These are phyloP conservation scores for Linum tenue DNA, from an alignment of 345 rosid genomes.

Conservation along the genomic window DNA sequence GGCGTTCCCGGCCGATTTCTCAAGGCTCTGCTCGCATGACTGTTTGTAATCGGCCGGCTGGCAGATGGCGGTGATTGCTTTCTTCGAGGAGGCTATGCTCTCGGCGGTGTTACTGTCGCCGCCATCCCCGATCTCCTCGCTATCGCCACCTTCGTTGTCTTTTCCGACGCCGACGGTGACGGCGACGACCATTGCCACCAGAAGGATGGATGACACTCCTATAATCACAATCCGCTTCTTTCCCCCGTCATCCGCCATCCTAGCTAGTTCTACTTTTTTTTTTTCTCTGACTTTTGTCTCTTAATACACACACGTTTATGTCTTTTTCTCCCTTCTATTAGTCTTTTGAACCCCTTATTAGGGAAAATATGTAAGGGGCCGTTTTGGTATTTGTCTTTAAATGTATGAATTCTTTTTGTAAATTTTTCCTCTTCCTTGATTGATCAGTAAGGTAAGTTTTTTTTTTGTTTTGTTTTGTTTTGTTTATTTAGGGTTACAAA, in stretches of 20 bases:
- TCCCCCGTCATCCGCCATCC: background rate
- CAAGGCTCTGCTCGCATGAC: constrained; percentile 42
- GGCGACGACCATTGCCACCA: constrained; percentile 42
- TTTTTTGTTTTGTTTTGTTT: too few species aligned
- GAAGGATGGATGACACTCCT: constrained; percentile 37
- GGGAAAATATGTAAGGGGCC: background rate
- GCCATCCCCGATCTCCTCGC: background rate
- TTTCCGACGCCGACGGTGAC: constrained; percentile 33
- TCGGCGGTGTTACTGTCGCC: background rate
- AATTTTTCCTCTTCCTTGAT: background rate
- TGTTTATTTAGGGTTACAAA: too few species aligned
- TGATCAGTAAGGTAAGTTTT: background rate
- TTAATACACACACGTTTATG: background rate
- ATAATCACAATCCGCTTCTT: constrained; percentile 35
- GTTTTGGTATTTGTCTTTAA: background rate
- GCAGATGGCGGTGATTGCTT: constrained; percentile 57
- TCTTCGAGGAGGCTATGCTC: constrained; percentile 32
- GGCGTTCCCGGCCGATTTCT: constrained; percentile 23
- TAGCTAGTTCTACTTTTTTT: too few species aligned
- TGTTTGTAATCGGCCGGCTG: constrained; percentile 45
- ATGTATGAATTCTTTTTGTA: too few species aligned
- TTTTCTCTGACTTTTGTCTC: too few species aligned
- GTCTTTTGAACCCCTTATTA: background rate
- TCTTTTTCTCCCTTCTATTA: too few species aligned
- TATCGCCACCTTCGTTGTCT: background rate